A percentile compares a stretch with the other conserved stretches of the same genome.
Evolutionary conservation across 208 protist species (phyloP).

Genomic region (Wallacemonas sp.): DNA sequence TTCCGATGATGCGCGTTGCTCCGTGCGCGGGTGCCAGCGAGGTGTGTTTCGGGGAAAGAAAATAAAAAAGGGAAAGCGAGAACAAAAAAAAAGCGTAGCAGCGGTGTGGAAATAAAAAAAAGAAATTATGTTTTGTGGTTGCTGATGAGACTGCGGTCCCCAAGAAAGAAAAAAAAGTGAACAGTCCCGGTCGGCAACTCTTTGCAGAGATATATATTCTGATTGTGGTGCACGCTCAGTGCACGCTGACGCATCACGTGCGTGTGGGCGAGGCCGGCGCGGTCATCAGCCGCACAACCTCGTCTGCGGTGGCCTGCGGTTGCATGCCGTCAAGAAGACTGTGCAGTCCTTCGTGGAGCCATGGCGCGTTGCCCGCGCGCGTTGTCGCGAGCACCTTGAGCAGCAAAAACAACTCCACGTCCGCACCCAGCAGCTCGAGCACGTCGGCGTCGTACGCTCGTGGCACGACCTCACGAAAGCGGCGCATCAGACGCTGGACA

Average conservation of each 20-base stretch:
- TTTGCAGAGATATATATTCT: too few species aligned
- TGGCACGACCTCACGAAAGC: conserved; percentile 15
- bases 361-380: conserved; percentile 11
- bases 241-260: background rate
- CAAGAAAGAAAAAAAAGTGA: too few species aligned
- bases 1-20: too few species aligned
- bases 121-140: too few species aligned
- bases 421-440: conserved; percentile 21
- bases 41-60: background rate
- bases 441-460: conserved; percentile 9
- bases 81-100: conserved; percentile 4
- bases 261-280: background rate
- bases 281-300: background rate
- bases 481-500: conserved; percentile 15
- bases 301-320: background rate
- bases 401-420: conserved; percentile 33
- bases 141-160: too few species aligned
- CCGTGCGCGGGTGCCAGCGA: too few species aligned
- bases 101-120: too few species aligned
- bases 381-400: conserved; percentile 35
- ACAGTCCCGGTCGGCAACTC: too few species aligned
- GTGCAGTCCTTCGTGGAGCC: conserved; percentile 25
- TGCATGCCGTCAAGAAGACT: conserved; percentile 6
- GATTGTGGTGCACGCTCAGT: too few species aligned
- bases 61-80: background rate